Conservation (phyloP, 2,329 filamentous ascomycete genomes). For the Aschersonia sp. region DNA sequence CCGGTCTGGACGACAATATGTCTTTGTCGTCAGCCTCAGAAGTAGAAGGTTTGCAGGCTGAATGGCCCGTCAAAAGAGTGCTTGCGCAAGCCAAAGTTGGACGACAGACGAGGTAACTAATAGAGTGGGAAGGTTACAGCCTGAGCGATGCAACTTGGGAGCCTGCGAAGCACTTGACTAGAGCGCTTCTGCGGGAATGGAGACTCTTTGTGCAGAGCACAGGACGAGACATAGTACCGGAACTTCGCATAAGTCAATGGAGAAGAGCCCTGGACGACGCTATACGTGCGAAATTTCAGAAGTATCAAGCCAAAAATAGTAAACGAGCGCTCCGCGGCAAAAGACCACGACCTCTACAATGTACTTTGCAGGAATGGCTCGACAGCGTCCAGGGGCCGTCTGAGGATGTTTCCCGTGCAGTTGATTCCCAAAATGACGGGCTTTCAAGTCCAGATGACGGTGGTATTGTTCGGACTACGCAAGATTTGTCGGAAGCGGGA, state of each 20-base stretch:
- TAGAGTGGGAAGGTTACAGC: constrained; percentile 21
- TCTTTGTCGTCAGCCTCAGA: constrained; percentile 19
- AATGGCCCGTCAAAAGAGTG: constrained; percentile 37
- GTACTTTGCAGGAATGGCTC: constrained; percentile 1
- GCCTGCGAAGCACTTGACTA: constrained; percentile 26
- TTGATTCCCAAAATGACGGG: neutral
- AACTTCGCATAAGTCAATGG: constrained; percentile 24
- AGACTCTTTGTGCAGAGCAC: constrained; percentile 22
- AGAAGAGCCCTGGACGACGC: constrained; percentile 16
- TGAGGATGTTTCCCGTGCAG: constrained; percentile 1
- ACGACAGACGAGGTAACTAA: constrained; percentile 15
- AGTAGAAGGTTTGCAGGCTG: constrained; percentile 19
- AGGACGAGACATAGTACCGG: constrained; percentile 14
- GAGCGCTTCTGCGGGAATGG: constrained; percentile 27
- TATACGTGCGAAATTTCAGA: constrained; percentile 14
- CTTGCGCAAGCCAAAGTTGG: constrained; percentile 26
- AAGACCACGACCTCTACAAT: constrained; percentile 2
- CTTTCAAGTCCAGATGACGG: neutral
- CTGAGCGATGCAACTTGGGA: constrained; percentile 33
- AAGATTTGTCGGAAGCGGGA: too few relatives aligned
- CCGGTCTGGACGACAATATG: constrained; percentile 10
- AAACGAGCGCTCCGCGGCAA: constrained; percentile 24
- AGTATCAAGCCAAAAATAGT: constrained; percentile 28
- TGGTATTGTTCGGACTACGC: neutral
- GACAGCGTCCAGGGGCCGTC: neutral